A percentile compares a stretch with the other conserved stretches of the same genome.
phyloP scores from a whole-genome alignment of 116 monocot species.

The Iris pallida region DNA sequence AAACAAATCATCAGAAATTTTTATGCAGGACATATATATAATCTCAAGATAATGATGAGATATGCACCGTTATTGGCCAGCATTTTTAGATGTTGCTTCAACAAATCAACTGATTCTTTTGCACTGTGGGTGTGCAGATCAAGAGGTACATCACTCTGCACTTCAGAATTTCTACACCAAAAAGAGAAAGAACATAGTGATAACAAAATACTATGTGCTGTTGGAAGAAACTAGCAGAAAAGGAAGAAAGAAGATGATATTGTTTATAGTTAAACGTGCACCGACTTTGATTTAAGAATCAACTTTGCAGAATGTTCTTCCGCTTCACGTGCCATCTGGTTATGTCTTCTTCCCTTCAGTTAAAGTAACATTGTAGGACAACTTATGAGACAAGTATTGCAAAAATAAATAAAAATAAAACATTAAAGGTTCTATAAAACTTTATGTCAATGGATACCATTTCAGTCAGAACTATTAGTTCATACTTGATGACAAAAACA shows the following conservation, averaged over 20 bases:
- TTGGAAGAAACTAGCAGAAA: constrained; percentile 1
- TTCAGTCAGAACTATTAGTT: neutral
- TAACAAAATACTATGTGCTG: neutral
- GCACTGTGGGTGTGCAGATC: constrained; percentile 40
- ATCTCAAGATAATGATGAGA: neutral
- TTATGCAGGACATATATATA: constrained; percentile 1
- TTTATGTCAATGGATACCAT: neutral
- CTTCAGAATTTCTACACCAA: constrained; percentile 32
- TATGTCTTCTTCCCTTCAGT: constrained; percentile 54
- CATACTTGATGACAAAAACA: too few species aligned
- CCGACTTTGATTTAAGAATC: constrained; percentile 30
- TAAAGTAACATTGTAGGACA: constrained; percentile 8
- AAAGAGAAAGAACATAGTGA: neutral
- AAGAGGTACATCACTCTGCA: constrained; percentile 41
- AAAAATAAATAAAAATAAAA: neutral
- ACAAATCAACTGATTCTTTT: constrained; percentile 44
- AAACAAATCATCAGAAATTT: constrained; percentile 6
- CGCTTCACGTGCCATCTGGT: constrained; percentile 63
- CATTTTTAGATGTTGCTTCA: constrained; percentile 50
- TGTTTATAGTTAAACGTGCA: neutral
- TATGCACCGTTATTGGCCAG: constrained; percentile 30
- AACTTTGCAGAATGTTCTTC: constrained; percentile 61
- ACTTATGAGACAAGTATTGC: neutral
- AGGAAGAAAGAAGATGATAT: neutral
- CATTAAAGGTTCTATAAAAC: neutral